A percentile compares a stretch with the other conserved stretches of the same genome.
These are phyloP conservation scores for Acidomyces sp. DNA, from an alignment of 495 filamentous ascomycete genomes.

Conservation along the genomic window DNA sequence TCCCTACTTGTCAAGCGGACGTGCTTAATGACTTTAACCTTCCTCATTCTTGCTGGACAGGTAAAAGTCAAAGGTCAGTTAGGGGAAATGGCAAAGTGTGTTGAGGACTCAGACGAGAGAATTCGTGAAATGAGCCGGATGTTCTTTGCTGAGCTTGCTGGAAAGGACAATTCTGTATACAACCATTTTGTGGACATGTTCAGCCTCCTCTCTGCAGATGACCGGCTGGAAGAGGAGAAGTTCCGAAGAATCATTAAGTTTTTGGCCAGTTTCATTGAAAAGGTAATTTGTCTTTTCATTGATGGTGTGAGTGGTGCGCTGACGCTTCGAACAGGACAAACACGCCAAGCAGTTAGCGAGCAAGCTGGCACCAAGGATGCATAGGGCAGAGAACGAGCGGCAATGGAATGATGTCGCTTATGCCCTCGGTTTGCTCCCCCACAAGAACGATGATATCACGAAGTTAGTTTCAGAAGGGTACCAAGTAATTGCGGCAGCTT, in stretches of 20 bases:
- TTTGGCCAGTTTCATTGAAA: conserved; percentile 88
- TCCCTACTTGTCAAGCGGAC: conserved; percentile 89
- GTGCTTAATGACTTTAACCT: conserved; percentile 96
- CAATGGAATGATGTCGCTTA: conserved; percentile 97
- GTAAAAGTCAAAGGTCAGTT: conserved; percentile 99
- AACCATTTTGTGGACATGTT: conserved; percentile 99
- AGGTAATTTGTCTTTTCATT: conserved; percentile 43
- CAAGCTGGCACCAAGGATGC: conserved; percentile 78
- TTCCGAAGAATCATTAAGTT: conserved; percentile 82
- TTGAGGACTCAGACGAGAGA: conserved; percentile 86
- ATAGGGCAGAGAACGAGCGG: conserved; percentile 76
- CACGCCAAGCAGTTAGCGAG: conserved; percentile 91
- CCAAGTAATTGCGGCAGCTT: conserved; percentile 58
- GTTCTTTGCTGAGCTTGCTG: conserved; percentile 96
- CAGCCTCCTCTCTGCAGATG: conserved; percentile 71
- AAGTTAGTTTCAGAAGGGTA: conserved; percentile 76
- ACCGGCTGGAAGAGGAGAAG: conserved; percentile 66
- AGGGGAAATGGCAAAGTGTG: conserved; percentile 97
- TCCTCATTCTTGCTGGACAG: conserved; percentile 91
- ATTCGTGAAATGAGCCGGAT: conserved; percentile 88
- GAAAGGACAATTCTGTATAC: conserved; percentile 97
- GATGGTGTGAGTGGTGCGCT: not conserved
- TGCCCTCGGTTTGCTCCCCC: conserved; percentile 72
- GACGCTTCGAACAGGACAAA: conserved; percentile 57
- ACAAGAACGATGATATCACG: conserved; percentile 94